phyloP scores from a whole-genome alignment of 2,329 filamentous ascomycete genomes.

The Alternaria rosae region DNA sequence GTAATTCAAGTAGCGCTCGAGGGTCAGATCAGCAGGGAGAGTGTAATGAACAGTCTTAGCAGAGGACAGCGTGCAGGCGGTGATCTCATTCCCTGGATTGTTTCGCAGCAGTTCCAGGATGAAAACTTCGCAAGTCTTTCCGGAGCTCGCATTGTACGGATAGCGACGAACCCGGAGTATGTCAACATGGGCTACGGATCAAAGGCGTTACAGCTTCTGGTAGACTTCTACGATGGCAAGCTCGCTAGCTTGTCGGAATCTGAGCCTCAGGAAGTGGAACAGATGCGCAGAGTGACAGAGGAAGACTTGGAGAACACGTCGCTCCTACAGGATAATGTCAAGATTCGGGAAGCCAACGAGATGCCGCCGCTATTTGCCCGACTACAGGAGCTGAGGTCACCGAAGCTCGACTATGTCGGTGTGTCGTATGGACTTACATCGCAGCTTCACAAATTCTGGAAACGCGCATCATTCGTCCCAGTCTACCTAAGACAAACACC shows the following conservation, averaged over 20 bases:
- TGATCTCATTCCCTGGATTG: constrained; percentile 95
- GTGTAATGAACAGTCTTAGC: constrained; percentile 87
- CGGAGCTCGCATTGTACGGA: constrained; percentile 89
- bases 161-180: constrained; percentile 96
- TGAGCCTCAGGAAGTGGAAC: constrained; percentile 60
- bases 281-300: constrained; percentile 81
- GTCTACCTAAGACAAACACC: constrained; percentile 95
- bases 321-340: constrained; percentile 85
- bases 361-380: constrained; percentile 95
- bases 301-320: constrained; percentile 77
- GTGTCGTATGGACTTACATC: constrained; percentile 93
- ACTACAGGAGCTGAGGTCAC: constrained; percentile 80
- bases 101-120: constrained; percentile 98
- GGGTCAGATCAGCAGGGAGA: constrained; percentile 92
- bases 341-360: constrained; percentile 84
- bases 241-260: constrained; percentile 85
- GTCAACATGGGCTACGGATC: constrained; percentile 91
- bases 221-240: constrained; percentile 94
- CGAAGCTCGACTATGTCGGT: constrained; percentile 87
- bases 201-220: constrained; percentile 83
- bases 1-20: constrained; percentile 95
- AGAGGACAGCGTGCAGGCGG: constrained; percentile 88
- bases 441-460: constrained; percentile 95
- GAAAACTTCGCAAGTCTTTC: constrained; percentile 94
- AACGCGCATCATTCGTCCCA: constrained; percentile 81